Base-by-base conservation (phyloP, 2,329 filamentous ascomycete species). In the Escovopsis weberi region DNA sequence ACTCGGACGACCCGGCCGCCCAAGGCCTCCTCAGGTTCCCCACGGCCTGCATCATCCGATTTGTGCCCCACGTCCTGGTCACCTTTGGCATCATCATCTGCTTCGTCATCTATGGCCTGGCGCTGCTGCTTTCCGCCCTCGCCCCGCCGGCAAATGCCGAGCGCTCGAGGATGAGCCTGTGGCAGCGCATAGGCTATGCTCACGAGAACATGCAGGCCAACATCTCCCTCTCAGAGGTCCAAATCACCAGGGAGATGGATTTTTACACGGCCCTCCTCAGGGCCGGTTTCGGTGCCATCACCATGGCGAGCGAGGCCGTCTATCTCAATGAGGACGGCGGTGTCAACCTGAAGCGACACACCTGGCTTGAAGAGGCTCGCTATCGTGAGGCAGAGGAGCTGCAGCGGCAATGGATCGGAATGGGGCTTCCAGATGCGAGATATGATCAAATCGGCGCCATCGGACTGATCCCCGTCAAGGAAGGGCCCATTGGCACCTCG, bases 191-290 rank as follows among this genome's bases (percentile, higher is more conserved):
- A 26, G 57, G 63, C 1, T 69, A 75, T 40, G 88, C 89, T 0
- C 86, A 93, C 55, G 75, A 75, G 39, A 96, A 96, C 51, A 82
- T 96, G 71, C 88, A 95, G 61, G 88, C 88, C 2, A 91, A 91
- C 45, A 77, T 89, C 3, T 87, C 91, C 11, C 70, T 95, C 19
- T 82, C 83, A 1, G 80, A 82, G 34, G 76, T 95, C 33, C 77
- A 80, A 11, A 75, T 96, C 43, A 85, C 80, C 37, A 79, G 83
- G 67, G 79, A 86, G 43, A 93, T 96, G 69, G 91, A 98, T 58
- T 95, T 96, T 56, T 98, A 96, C 58, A 94, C 87, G 0, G 84
- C 86, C 0, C 68, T 96, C 4, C 70, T 96, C 3, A 80, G 88
- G 46, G 77, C 86, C 33, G 91, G 91, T 0, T 95, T 95, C 55